Evolutionary conservation across 768 basidiomycete species (phyloP).

Genomic region (Trametes punicea): DNA sequence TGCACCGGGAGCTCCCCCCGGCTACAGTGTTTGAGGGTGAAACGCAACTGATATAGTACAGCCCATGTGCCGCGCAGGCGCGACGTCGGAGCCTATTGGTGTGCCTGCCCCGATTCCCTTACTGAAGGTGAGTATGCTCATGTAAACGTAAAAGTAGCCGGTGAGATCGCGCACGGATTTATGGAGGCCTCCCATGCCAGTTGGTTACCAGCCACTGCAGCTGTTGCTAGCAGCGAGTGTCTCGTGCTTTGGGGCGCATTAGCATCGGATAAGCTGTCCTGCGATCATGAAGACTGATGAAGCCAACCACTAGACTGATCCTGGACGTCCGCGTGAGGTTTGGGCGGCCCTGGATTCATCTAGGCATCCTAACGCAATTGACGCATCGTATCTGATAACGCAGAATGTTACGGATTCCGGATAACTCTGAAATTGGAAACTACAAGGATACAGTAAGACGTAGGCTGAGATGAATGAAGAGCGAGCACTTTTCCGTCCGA

Average conservation of each 20-base stretch:
- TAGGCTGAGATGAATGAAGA: neutral
- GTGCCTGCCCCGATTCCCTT: slow-evolving; percentile 10
- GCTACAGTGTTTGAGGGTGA: slow-evolving; percentile 8
- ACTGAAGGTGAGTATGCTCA: slow-evolving; percentile 17
- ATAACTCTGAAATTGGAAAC: too few species aligned
- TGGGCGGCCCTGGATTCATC: slow-evolving; percentile 2
- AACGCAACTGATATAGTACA: slow-evolving; percentile 6
- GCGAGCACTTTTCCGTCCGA: neutral
- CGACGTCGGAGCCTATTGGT: slow-evolving; percentile 2
- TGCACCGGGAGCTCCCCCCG: slow-evolving; percentile 3
- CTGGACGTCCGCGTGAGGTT: neutral
- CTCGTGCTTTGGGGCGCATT: slow-evolving; percentile 12
- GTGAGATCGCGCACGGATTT: neutral
- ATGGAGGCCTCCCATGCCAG: slow-evolving; percentile 1
- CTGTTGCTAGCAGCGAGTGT: slow-evolving; percentile 3
- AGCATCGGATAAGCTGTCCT: slow-evolving; percentile 1
- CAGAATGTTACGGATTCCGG: neutral
- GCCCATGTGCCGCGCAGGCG: slow-evolving; percentile 10
- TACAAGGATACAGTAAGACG: neutral
- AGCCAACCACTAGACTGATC: slow-evolving; percentile 3
- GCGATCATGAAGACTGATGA: slow-evolving; percentile 1
- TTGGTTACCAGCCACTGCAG: neutral
- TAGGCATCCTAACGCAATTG: neutral
- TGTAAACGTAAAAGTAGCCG: slow-evolving; percentile 18
- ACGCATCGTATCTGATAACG: neutral